These are phyloP conservation scores for Melampsora abietis-canadensis DNA, from an alignment of 1,284 basidiomycete genomes.

Conservation along the genomic window DNA sequence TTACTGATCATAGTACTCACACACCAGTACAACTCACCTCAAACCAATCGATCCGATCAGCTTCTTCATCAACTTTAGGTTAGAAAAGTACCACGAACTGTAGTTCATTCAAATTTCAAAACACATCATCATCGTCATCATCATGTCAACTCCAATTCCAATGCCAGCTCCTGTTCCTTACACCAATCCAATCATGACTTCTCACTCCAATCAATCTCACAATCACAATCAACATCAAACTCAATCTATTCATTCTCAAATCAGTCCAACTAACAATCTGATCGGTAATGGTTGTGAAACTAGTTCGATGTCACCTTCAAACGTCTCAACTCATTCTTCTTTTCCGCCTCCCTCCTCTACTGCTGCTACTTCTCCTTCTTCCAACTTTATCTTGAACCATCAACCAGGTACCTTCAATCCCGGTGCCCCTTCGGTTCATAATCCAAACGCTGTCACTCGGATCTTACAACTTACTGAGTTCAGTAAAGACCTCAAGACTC, in stretches of 20 bases:
- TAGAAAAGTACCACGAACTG: too few species aligned
- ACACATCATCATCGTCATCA: neutral
- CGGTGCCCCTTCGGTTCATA: conserved; percentile 24
- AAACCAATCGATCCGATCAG: too few species aligned
- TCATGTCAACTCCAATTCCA: conserved; percentile 32
- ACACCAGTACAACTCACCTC: too few species aligned
- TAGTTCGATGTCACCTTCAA: conserved; percentile 24
- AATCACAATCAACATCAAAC: conserved; percentile 24
- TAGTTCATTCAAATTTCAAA: too few species aligned
- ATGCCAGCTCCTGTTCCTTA: conserved; percentile 34
- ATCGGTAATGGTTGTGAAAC: neutral
- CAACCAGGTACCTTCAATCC: neutral
- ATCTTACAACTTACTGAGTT: conserved; percentile 90
- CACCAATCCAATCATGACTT: conserved; percentile 6
- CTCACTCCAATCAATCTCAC: neutral
- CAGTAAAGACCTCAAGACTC: conserved; percentile 90
- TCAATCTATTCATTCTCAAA: neutral
- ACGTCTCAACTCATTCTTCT: conserved; percentile 26
- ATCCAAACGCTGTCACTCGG: conserved; percentile 86
- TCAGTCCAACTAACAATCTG: conserved; percentile 11
- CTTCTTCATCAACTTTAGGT: too few species aligned
- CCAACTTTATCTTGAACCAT: conserved; percentile 24
- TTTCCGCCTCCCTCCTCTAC: conserved; percentile 32
- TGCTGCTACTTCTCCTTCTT: conserved; percentile 38
- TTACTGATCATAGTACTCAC: too few species aligned